Base-by-base conservation (phyloP, 371 early-diverging fungal genomes). In the Syncephalastrum racemosum region DNA sequence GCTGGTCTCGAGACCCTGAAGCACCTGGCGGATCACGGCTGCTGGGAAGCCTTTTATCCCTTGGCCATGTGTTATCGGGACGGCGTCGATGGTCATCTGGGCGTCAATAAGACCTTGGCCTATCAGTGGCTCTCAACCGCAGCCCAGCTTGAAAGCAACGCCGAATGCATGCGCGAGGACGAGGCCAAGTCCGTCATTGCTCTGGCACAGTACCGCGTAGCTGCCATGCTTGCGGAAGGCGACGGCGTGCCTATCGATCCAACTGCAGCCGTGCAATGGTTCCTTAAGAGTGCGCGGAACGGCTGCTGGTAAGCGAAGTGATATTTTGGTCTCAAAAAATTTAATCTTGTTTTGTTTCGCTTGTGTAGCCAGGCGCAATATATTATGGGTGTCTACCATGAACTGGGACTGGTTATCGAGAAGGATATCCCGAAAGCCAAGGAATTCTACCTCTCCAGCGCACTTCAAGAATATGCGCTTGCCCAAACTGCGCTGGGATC, bases 51-150 rank as follows among this genome's bases (percentile, higher is more conserved):
- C 19, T 76, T 58, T 44, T 72, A 68, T 45, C 70, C 68, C 20
- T 53, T 79, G 8, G 79, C 67, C 8, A 60, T 65, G 45, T 75
- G 74, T 39, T 79, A 70, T 43, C 62, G 63, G 27, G 59, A 70
- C 18, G 78, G 78, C 25, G 61, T 74, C 10, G 82, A 79, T 6
- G 69, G 75, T 13, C 50, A 56, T 24, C 25, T 45, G 16, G 69
- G 75, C 3, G 62, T 73, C 42, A 72, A 90, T 59, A 75, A 77
- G 25, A 41, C 51, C 19, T 49, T 68, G 19, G 91, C 92, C 0
- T 77, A 81, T 3, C 51, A 58, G 7, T 88, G 89, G 85, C 92
- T 89, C 66, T 54, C 60, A 8, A 78, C 70, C 39, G 77, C 87
- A 19, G 88, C 91, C 6, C 83, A 88, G 61, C 74, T 87, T 54